Percentiles rank a stretch among this genome's conserved stretches.
Evolutionary conservation across 2,329 filamentous ascomycete species (phyloP).

Genomic region (Cladosporium austrohemisphaericum): DNA sequence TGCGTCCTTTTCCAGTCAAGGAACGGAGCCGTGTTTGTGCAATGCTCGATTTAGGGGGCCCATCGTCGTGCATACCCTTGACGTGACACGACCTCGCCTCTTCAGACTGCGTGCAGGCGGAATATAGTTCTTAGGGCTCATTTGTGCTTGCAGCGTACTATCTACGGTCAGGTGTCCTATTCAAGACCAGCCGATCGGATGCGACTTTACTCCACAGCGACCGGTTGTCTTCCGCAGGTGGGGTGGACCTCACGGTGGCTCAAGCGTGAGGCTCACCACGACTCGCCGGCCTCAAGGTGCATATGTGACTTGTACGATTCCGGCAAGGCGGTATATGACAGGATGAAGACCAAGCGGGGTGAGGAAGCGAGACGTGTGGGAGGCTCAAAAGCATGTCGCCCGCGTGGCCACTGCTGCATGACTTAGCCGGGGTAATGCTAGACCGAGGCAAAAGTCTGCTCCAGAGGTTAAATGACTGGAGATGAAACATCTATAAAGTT

Average conservation of each 20-base stretch:
- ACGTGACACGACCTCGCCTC: background rate
- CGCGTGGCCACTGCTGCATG: background rate
- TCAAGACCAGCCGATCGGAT: slow-evolving; percentile 6
- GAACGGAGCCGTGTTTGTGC: slow-evolving; percentile 1
- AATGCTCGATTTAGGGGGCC: background rate
- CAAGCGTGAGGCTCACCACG: slow-evolving; percentile 8
- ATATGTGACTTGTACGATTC: slow-evolving; percentile 3
- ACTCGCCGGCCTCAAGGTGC: background rate
- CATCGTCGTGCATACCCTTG: background rate
- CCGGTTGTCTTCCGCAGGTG: slow-evolving; percentile 2
- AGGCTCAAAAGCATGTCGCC: background rate
- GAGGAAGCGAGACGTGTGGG: slow-evolving; percentile 3
- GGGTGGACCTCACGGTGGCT: slow-evolving; percentile 1
- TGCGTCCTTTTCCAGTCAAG: slow-evolving; percentile 3
- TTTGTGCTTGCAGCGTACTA: background rate
- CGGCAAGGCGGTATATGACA: background rate
- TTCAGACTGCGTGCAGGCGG: background rate
- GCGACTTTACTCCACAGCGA: slow-evolving; percentile 5
- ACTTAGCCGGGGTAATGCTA: slow-evolving; percentile 7
- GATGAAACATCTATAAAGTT: too few species aligned
- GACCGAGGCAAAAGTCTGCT: slow-evolving; percentile 1
- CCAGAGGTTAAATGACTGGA: too few species aligned
- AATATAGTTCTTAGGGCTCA: slow-evolving; percentile 5
- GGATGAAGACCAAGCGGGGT: slow-evolving; percentile 5
- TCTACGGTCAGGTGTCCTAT: slow-evolving; percentile 7